A percentile compares a stretch with the other conserved stretches of the same genome.
Conservation (phyloP, 176 grass and related monocot species). For the Cymbopogon citratus region DNA sequence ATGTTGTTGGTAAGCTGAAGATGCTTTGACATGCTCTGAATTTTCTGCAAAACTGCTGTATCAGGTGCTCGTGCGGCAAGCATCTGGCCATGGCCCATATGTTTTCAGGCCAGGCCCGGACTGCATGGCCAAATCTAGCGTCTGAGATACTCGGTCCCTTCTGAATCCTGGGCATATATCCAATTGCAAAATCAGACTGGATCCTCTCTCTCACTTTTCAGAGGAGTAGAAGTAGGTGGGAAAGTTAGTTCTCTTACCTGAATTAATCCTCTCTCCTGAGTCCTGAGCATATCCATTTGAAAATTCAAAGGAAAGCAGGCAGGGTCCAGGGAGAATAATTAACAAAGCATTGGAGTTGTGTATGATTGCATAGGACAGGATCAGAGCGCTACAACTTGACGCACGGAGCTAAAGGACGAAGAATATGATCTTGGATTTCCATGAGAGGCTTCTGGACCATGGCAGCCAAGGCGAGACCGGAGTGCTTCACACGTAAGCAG, state of each 20-base stretch:
- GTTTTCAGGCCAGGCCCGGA: too few relatives aligned
- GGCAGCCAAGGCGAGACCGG: background rate
- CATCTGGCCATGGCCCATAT: too few relatives aligned
- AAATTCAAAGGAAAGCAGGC: background rate
- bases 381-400: background rate
- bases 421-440: background rate
- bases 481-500: conserved; percentile 31
- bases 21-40: background rate
- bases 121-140: too few relatives aligned
- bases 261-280: background rate
- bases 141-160: too few relatives aligned
- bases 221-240: too few relatives aligned
- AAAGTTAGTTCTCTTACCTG: too few relatives aligned
- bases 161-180: background rate
- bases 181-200: background rate
- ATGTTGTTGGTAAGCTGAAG: background rate
- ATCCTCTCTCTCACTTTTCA: too few relatives aligned
- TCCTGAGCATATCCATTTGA: background rate
- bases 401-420: conserved; percentile 4
- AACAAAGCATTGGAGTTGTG: background rate
- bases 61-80: background rate
- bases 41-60: background rate
- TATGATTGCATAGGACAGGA: background rate
- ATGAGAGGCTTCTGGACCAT: background rate
- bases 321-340: background rate